Base-by-base conservation (phyloP, 2,329 filamentous ascomycete species). In the Whalleya microplaca region DNA sequence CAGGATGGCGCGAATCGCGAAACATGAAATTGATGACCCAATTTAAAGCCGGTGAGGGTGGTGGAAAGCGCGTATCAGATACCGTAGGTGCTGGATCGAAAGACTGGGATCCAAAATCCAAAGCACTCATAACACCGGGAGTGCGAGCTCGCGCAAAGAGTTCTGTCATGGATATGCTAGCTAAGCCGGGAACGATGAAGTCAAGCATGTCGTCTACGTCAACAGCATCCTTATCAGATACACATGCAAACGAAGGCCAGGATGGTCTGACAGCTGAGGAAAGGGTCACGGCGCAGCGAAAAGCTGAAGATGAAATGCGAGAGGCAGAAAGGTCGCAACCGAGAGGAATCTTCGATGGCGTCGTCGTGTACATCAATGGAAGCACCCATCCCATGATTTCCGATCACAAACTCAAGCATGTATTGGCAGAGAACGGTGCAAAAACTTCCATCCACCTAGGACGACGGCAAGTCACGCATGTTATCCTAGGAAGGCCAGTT, bases 281-380 rank as follows among this genome's bases (percentile, higher is more conserved):
- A 43, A 60, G 59, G 19, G 55, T 64, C 18, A 64, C 47, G 57
- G 53, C 64, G 41, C 62, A 64, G 56, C 65, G 69, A 8, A 54
- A 57, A 23, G 75, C 75, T 40, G 73, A 76, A 58, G 79, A 63
- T 14, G 64, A 64, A 20, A 47, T 48, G 10, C 48, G 45, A 41
- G 80, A 71, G 76, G 82, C 82, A 27, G 75, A 75, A 54, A 83
- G 78, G 73, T 75, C 76, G 53, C 71, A 61, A 50, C 65, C 60
- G 1, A 71, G 66, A 63, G 68, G 77, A 45, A 82, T 96, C 51
- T 93, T 97, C 70, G 75, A 83, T 44, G 84, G 86, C 16, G 80
- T 92, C 20, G 87, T 84, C 49, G 83, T 96, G 66, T 95, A 94
- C 75, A 83, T 97, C 73, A 96, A 96, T 73, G 92, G 92, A 58